Percentiles rank a stretch among this genome's conserved stretches.
These are phyloP conservation scores for Yamagishiella unicocca DNA, from an alignment of 139 green algal genomes.

Conservation along the genomic window DNA sequence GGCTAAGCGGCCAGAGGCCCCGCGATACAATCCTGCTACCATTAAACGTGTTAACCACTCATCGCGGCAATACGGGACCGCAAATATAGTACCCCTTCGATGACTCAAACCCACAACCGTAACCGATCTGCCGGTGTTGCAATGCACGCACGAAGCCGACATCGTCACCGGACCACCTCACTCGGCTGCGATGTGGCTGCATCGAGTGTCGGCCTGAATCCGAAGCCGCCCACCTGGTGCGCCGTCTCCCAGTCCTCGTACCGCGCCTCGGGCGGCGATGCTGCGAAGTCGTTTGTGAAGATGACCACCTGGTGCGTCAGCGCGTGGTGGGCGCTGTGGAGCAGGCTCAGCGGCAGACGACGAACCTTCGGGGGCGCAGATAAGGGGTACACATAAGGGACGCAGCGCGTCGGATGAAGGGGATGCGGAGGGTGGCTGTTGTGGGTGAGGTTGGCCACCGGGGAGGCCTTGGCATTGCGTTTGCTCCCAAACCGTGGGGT, in stretches of 20 bases:
- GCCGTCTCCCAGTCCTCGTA: conserved; percentile 9
- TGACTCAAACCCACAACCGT: neutral
- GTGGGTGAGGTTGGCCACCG: too few species aligned
- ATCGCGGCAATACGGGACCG: neutral
- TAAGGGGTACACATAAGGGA: neutral
- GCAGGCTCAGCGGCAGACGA: neutral
- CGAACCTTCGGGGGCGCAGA: neutral
- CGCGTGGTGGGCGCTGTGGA: neutral
- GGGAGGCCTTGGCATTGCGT: too few species aligned
- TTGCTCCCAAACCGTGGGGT: too few species aligned
- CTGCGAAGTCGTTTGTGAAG: conserved; percentile 15
- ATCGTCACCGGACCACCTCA: neutral
- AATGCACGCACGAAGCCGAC: neutral
- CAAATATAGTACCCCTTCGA: neutral
- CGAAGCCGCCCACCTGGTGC: neutral
- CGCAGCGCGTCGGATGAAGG: too few species aligned
- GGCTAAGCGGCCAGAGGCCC: neutral
- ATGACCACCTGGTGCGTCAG: neutral
- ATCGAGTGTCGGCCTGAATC: neutral
- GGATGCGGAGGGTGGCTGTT: too few species aligned
- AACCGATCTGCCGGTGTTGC: neutral
- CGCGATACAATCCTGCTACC: neutral
- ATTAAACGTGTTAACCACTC: neutral
- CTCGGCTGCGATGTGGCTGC: neutral
- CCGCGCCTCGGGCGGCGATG: neutral